phyloP scores from a whole-genome alignment of 2,329 filamentous ascomycete genomes.

The Escovopsis sp. region DNA sequence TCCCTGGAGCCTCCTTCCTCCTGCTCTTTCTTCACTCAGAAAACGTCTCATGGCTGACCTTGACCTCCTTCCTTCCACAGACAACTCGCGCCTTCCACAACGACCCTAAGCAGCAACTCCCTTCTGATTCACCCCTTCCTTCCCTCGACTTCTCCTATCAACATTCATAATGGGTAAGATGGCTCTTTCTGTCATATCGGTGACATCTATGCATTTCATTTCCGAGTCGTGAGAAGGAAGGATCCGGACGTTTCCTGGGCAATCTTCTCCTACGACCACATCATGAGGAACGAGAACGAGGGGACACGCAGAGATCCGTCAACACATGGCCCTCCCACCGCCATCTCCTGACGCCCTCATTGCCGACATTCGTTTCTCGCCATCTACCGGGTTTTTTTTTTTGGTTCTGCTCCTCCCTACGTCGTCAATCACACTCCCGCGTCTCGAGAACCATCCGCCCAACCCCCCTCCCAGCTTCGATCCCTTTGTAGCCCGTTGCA shows the following conservation, averaged over 20 bases:
- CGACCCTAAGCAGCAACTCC: slow-evolving; percentile 11
- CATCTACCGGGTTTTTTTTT: slow-evolving; percentile 32
- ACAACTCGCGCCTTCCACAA: slow-evolving; percentile 16
- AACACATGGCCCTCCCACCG: slow-evolving; percentile 4
- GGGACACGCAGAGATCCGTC: neutral
- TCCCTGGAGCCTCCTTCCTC: no score
- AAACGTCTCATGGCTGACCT: slow-evolving; percentile 9
- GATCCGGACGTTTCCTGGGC: slow-evolving; percentile 4
- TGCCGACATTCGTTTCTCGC: slow-evolving; percentile 23
- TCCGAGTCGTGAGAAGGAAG: slow-evolving; percentile 11
- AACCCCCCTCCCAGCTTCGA: neutral
- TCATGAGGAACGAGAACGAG: neutral
- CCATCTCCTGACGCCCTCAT: slow-evolving; percentile 14
- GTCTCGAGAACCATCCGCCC: slow-evolving; percentile 9
- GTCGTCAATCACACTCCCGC: slow-evolving; percentile 14
- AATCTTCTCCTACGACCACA: slow-evolving; percentile 8
- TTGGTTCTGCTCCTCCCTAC: slow-evolving; percentile 18
- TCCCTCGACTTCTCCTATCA: slow-evolving; percentile 22
- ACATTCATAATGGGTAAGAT: slow-evolving; percentile 28
- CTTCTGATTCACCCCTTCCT: slow-evolving; percentile 21
- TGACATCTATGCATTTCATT: slow-evolving; percentile 9
- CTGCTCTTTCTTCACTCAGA: neutral
- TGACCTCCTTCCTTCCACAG: slow-evolving; percentile 3
- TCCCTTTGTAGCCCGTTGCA: slow-evolving; percentile 23
- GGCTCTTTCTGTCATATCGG: slow-evolving; percentile 14